Conservation (phyloP, 108 stramenopile genomes). For the Chaetoceros tenuissimus region DNA sequence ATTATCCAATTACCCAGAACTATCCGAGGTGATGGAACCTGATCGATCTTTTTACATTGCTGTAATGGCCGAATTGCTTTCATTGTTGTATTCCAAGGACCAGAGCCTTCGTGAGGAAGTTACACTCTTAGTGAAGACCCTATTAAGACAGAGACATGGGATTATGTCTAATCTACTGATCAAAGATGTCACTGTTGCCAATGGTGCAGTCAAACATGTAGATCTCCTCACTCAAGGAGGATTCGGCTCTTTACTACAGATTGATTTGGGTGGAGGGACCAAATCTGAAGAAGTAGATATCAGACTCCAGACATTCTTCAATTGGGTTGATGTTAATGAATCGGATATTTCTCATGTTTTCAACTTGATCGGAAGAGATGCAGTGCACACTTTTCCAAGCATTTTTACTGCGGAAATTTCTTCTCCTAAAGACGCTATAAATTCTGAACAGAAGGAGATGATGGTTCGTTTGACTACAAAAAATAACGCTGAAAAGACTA, state of each 20-base stretch:
- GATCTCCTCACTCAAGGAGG: constrained; percentile 81
- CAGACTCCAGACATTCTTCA: constrained; percentile 72
- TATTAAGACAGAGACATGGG: constrained; percentile 47
- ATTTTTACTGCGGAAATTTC: constrained; percentile 29
- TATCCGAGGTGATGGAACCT: constrained; percentile 50
- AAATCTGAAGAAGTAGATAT: constrained; percentile 7
- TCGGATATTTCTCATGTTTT: constrained; percentile 61
- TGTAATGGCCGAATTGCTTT: constrained; percentile 57
- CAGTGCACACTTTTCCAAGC: constrained; percentile 36
- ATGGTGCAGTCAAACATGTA: constrained; percentile 49
- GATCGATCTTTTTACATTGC: constrained; percentile 55
- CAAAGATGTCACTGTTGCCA: constrained; percentile 43
- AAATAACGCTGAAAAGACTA: constrained; percentile 68
- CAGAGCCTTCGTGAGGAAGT: constrained; percentile 48
- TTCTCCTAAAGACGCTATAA: constrained; percentile 66
- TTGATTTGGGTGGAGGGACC: constrained; percentile 43
- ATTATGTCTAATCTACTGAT: constrained; percentile 75
- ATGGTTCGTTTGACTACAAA: constrained; percentile 47
- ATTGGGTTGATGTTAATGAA: constrained; percentile 64
- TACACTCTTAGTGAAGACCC: constrained; percentile 48
- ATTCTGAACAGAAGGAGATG: constrained; percentile 72
- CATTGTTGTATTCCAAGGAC: constrained; percentile 44
- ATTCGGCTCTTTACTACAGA: constrained; percentile 68
- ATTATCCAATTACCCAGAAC: constrained; percentile 47
- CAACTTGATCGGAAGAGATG: constrained; percentile 45